Evolutionary conservation across 768 basidiomycete species (phyloP).

Genomic region (Daedalea quercina): DNA sequence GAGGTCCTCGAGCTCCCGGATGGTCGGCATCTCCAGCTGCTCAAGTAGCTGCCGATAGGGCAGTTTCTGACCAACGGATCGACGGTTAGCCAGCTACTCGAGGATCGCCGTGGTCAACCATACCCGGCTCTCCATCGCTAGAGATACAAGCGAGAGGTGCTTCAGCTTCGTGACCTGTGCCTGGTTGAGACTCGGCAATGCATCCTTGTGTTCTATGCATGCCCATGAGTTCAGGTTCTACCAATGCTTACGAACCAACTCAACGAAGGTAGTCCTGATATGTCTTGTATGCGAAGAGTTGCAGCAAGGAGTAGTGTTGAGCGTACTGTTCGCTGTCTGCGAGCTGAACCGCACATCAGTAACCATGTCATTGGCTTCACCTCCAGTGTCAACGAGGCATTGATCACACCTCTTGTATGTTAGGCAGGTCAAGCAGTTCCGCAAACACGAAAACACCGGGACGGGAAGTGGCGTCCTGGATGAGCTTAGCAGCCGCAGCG

Average conservation of each 20-base stretch:
- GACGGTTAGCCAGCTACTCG: no score
- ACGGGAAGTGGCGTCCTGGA: slow-evolving; percentile 81
- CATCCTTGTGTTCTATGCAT: slow-evolving; percentile 52
- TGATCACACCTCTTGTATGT: slow-evolving; percentile 71
- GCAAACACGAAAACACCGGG: slow-evolving; percentile 90
- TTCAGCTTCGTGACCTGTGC: slow-evolving; percentile 85
- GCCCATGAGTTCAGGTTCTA: not conserved
- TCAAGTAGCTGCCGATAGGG: slow-evolving; percentile 70
- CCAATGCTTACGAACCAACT: not conserved
- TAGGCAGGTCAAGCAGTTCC: slow-evolving; percentile 77
- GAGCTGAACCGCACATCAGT: slow-evolving; percentile 42
- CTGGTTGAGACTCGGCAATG: slow-evolving; percentile 59
- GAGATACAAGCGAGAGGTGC: slow-evolving; percentile 84
- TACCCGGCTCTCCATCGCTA: slow-evolving; percentile 74
- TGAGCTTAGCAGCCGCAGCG: slow-evolving; percentile 84
- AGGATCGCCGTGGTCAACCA: slow-evolving; percentile 22
- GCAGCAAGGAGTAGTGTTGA: slow-evolving; percentile 56
- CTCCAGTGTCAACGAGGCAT: not conserved
- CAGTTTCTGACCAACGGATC: slow-evolving; percentile 49
- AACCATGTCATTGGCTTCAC: not conserved
- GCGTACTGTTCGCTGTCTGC: slow-evolving; percentile 55
- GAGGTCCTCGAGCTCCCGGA: slow-evolving; percentile 91
- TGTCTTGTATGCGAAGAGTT: slow-evolving; percentile 88
- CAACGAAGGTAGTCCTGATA: slow-evolving; percentile 73
- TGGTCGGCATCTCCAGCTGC: slow-evolving; percentile 65